Conservation (phyloP, 257 asterid genomes). For the Solanum bulbocastanum region DNA sequence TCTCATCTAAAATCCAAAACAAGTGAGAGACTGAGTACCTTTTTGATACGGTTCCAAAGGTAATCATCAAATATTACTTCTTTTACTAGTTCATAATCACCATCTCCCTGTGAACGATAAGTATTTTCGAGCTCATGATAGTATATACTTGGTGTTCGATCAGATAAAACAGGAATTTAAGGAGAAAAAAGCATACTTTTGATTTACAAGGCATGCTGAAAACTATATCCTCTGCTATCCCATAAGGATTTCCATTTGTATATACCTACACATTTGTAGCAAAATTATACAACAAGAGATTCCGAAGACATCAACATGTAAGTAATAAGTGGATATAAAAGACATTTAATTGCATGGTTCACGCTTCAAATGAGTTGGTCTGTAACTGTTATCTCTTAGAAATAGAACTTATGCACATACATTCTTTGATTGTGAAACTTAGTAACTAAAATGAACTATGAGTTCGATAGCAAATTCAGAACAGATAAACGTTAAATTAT, state of each 20-base stretch:
- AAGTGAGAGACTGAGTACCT: conserved; percentile 18
- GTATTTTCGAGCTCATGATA: neutral
- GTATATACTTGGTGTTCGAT: neutral
- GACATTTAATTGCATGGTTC: neutral
- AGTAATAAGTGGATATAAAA: neutral
- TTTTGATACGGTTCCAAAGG: conserved; percentile 73
- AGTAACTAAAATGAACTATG: neutral
- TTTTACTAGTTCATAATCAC: conserved; percentile 84
- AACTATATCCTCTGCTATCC: conserved; percentile 77
- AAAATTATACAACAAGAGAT: neutral
- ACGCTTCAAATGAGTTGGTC: neutral
- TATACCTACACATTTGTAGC: conserved; percentile 41
- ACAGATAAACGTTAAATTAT: neutral
- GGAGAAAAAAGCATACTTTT: conserved; percentile 29
- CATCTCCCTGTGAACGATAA: conserved; percentile 57
- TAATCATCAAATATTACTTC: conserved; percentile 67
- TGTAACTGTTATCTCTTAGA: too few species aligned
- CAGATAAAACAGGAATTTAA: neutral
- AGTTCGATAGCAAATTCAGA: too few species aligned
- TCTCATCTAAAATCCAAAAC: neutral
- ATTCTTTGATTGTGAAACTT: too few species aligned
- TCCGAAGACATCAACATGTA: neutral
- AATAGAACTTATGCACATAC: neutral
- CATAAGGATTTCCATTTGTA: conserved; percentile 77
- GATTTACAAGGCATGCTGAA: conserved; percentile 99